These are phyloP conservation scores for Leccinum broughii DNA, from an alignment of 768 basidiomycete species.

Conservation along the genomic window DNA sequence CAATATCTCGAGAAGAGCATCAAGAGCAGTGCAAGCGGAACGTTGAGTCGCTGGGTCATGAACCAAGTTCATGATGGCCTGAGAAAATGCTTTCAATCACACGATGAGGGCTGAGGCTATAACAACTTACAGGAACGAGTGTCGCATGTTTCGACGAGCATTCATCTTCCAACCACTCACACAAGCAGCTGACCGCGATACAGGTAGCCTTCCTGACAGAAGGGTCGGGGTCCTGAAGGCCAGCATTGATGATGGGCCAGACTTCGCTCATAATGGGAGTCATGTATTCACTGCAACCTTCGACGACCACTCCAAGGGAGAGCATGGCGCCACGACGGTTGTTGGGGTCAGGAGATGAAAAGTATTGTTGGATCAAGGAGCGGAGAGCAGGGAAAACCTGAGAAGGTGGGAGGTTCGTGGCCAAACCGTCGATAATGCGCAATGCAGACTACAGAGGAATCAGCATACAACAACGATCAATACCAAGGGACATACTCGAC, in stretches of 20 bases:
- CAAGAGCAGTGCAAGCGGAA: slow-evolving; percentile 94
- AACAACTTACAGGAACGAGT: slow-evolving; percentile 74
- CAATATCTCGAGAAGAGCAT: slow-evolving; percentile 93
- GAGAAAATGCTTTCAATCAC: slow-evolving; percentile 2
- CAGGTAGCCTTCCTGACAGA: slow-evolving; percentile 95
- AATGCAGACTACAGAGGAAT: slow-evolving; percentile 69
- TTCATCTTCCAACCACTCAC: slow-evolving; percentile 96
- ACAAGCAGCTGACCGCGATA: slow-evolving; percentile 91
- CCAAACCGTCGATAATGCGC: slow-evolving; percentile 90
- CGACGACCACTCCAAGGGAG: slow-evolving; percentile 92
- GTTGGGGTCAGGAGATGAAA: slow-evolving; percentile 73
- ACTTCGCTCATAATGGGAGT: slow-evolving; percentile 87
- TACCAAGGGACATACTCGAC: slow-evolving; percentile 59
- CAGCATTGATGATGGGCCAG: slow-evolving; percentile 92
- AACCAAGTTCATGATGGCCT: slow-evolving; percentile 91
- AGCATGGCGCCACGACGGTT: slow-evolving; percentile 92
- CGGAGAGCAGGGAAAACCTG: slow-evolving; percentile 96
- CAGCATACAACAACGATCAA: slow-evolving; percentile 1
- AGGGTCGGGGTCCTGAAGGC: slow-evolving; percentile 80
- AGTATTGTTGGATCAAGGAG: slow-evolving; percentile 79
- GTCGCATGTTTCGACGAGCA: slow-evolving; percentile 79
- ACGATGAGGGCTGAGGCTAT: not conserved
- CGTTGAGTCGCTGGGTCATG: slow-evolving; percentile 85
- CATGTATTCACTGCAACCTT: slow-evolving; percentile 98
- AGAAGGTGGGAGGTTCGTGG: slow-evolving; percentile 87